Evolutionary conservation across 2,329 filamentous ascomycete species (phyloP), one percentile per base, ranked within the genome.

Genomic region (Aphanoascus verrucosus): DNA sequence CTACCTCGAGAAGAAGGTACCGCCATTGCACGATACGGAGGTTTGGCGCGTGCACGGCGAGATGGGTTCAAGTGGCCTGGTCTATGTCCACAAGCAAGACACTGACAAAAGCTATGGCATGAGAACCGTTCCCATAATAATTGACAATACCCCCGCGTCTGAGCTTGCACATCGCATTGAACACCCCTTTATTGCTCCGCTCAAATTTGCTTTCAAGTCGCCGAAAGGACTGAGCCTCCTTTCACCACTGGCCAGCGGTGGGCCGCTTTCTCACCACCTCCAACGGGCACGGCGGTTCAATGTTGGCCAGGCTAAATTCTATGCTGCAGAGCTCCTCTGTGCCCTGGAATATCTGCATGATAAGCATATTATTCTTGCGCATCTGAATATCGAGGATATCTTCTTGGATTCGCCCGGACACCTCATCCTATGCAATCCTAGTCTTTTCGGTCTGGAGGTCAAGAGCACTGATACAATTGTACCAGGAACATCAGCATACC

Each of bases 61-160:
- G 50, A 46, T 47, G 28, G 50, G 50, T 46, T 47, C 43, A 9
- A 45, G 50, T 34, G 50, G 38, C 47, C 34, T 53, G 31, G 43
- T 53, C 42, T 53, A 11, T 54, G 56, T 60, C 49, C 82, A 86
- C 74, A 98, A 98, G 77, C 93, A 91, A 72, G 91, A 98, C 74
- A 97, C 93, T 35, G 85, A 84, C 68, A 90, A 93, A 65, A 97
- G 97, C 70, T 98, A 98, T 72, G 93, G 93, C 53, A 82, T 98
- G 64, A 98, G 97, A 79, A 96, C 91, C n/a, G 91, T 97, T 64
- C 88, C 91, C 65, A 98, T 98, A 74, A 90, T 91, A 55, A 90
- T 97, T 73, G 97, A 98, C 72, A 97, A 98, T 68, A 96, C 91
- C 35, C 41, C 41, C 11, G 82, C 93, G 56, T 97, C 93, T 48